Conservation (phyloP, 164 flowering plant genomes). For the Echeveria elegans region DNA sequence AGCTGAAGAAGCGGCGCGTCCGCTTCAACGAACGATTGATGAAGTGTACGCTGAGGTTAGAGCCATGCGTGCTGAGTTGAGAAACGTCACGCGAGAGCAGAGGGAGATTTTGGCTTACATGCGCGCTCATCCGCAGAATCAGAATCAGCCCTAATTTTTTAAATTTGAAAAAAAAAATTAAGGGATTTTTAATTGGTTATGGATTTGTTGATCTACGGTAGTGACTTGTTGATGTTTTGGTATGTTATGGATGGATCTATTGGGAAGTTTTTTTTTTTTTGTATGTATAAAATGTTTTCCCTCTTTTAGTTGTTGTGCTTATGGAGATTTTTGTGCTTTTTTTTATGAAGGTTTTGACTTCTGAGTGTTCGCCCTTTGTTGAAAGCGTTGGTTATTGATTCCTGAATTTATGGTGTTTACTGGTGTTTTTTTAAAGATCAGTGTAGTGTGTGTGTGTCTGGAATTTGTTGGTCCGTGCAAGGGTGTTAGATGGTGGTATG, state of each 20-base stretch:
- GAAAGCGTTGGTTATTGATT: too few relatives aligned
- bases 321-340: background rate
- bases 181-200: background rate
- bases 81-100: constrained; percentile 4
- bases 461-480: too few relatives aligned
- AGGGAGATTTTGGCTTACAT: constrained; percentile 8
- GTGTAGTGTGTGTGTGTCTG: too few relatives aligned
- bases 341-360: background rate
- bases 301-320: too few relatives aligned
- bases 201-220: background rate
- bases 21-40: constrained; percentile 2
- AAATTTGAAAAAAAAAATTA: too few relatives aligned
- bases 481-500: background rate
- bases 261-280: background rate
- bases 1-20: constrained; percentile 7
- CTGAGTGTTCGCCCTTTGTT: background rate
- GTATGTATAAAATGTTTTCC: background rate
- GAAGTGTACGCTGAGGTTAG: constrained; percentile 5
- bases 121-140: constrained; percentile 6
- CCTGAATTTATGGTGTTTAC: background rate
- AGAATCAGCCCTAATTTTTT: constrained; percentile 6
- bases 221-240: background rate
- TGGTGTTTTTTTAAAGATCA: too few relatives aligned
- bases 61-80: constrained; percentile 3
- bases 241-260: background rate